Evolutionary conservation across 768 basidiomycete genomes (phyloP).

Genomic region (Lactifluus subvellereus): DNA sequence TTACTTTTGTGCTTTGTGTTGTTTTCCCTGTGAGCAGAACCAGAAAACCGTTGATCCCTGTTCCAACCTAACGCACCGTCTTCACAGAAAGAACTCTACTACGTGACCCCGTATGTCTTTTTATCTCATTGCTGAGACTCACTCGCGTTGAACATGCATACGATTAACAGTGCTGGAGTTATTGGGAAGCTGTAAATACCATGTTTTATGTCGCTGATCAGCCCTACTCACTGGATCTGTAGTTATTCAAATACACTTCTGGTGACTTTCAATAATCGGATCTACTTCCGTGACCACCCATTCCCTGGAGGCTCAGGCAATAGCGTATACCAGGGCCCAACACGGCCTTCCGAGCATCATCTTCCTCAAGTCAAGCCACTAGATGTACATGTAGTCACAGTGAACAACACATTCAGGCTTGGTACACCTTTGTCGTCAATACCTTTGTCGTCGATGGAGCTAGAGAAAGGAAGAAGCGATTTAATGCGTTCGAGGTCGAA

Average conservation of each 20-base stretch:
- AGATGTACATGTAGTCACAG: not conserved
- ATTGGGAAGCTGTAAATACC: conserved; percentile 22
- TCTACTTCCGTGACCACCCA: conserved; percentile 13
- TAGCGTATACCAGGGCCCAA: not conserved
- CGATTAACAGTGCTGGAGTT: conserved; percentile 19
- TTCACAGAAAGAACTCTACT: conserved; percentile 12
- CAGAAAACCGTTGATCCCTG: not conserved
- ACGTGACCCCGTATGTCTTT: not conserved
- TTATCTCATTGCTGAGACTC: not conserved
- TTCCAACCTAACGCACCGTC: not conserved
- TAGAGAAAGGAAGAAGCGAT: not conserved
- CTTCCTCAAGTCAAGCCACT: not conserved
- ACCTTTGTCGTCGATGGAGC: too few relatives aligned
- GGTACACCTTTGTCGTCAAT: not conserved
- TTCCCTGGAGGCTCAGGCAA: not conserved
- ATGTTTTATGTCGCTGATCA: not conserved
- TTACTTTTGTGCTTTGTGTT: conserved; percentile 6
- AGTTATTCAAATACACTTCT: conserved; percentile 27
- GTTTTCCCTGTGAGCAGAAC: conserved; percentile 7
- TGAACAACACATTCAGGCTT: not conserved
- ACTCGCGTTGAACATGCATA: not conserved
- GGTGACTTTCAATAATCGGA: conserved; percentile 25
- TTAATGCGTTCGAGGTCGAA: not conserved
- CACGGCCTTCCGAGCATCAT: not conserved
- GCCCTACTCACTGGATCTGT: not conserved